A percentile compares a stretch with the other conserved stretches of the same genome.
These are phyloP conservation scores for Pichia sp. DNA, from an alignment of 1,139 yeast genomes.

Conservation along the genomic window DNA sequence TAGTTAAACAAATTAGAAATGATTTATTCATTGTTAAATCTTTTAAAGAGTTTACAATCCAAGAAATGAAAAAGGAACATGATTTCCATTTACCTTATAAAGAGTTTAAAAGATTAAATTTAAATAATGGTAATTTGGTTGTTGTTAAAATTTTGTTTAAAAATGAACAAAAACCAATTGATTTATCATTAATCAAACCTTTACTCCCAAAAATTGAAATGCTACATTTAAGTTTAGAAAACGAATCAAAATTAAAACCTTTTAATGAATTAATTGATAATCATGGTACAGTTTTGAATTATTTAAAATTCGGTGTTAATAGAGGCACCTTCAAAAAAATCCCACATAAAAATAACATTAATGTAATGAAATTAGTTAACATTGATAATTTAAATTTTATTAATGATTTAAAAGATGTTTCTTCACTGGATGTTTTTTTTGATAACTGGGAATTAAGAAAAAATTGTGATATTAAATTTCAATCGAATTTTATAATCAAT, in stretches of 20 bases:
- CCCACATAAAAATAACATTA: conserved; percentile 21
- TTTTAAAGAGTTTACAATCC: conserved; percentile 26
- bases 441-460: conserved; percentile 28
- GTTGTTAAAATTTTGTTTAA: conserved; percentile 26
- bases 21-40: conserved; percentile 26
- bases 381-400: conserved; percentile 25
- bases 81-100: conserved; percentile 28
- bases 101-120: conserved; percentile 25
- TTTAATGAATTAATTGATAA: conserved; percentile 25
- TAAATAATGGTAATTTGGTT: conserved; percentile 26
- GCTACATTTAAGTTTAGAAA: conserved; percentile 25
- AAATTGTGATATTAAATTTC: conserved; percentile 23
- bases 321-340: conserved; percentile 24
- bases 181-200: conserved; percentile 21
- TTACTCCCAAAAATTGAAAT: conserved; percentile 22
- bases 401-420: conserved; percentile 19
- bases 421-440: conserved; percentile 26
- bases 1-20: conserved; percentile 26
- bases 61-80: conserved; percentile 28
- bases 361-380: conserved; percentile 24
- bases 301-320: conserved; percentile 27
- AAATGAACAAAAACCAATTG: conserved; percentile 27
- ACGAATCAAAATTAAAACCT: conserved; percentile 25
- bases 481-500: conserved; percentile 21
- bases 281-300: conserved; percentile 17